phyloP scores from a whole-genome alignment of 805 yeast genomes.

The Ogataea philodendri region DNA sequence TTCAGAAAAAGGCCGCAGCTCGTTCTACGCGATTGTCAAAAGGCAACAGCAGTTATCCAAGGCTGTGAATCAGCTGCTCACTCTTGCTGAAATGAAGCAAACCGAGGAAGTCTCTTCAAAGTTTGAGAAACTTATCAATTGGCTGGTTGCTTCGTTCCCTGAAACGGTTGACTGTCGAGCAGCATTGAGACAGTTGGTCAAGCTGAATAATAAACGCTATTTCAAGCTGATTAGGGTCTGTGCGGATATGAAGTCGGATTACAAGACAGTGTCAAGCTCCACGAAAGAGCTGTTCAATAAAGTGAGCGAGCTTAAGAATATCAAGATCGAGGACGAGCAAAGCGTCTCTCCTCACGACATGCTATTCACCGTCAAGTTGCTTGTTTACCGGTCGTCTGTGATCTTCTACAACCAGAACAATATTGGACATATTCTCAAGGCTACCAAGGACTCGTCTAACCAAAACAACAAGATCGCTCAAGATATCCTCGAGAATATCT shows the following conservation, averaged over 20 bases:
- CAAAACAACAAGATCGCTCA: slow-evolving; percentile 41
- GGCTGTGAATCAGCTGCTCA: slow-evolving; percentile 49
- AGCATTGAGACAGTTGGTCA: slow-evolving; percentile 51
- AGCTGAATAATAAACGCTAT: slow-evolving; percentile 56
- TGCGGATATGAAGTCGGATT: slow-evolving; percentile 56
- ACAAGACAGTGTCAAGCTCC: slow-evolving; percentile 56
- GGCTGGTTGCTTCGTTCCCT: slow-evolving; percentile 63
- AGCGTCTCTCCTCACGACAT: slow-evolving; percentile 47
- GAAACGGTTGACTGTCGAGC: slow-evolving; percentile 44
- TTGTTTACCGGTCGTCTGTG: slow-evolving; percentile 61
- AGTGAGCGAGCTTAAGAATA: slow-evolving; percentile 49
- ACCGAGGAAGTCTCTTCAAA: slow-evolving; percentile 29
- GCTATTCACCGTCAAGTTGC: slow-evolving; percentile 50
- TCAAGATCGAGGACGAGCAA: slow-evolving; percentile 33
- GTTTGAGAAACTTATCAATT: slow-evolving; percentile 52
- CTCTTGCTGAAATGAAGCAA: slow-evolving; percentile 41
- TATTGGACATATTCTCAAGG: slow-evolving; percentile 50
- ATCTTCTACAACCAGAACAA: slow-evolving; percentile 65
- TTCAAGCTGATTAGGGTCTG: slow-evolving; percentile 55
- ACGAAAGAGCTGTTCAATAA: slow-evolving; percentile 61
- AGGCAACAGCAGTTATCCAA: slow-evolving; percentile 63
- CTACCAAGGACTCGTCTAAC: slow-evolving; percentile 37
- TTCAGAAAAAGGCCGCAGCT: slow-evolving; percentile 54
- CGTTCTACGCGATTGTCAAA: slow-evolving; percentile 66
- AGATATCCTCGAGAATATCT: slow-evolving; percentile 56